phyloP scores from a whole-genome alignment of 495 filamentous ascomycete species.

The Articulospora tetracladia region DNA sequence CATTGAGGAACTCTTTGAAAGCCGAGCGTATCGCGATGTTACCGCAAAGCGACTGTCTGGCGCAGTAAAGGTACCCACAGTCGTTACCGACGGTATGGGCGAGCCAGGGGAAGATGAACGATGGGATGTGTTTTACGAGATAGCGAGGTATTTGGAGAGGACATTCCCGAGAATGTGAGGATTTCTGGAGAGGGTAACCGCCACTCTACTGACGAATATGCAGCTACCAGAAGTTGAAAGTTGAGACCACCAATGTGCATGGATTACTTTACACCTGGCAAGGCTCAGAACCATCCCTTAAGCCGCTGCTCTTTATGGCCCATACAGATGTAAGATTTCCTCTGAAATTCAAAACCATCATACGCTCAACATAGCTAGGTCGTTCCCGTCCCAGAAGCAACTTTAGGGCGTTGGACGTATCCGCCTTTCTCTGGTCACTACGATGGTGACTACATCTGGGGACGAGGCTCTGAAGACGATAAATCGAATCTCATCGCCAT shows the following conservation, averaged over 20 bases:
- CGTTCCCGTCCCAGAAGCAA: slow-evolving; percentile 54
- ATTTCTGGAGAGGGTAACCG: not conserved
- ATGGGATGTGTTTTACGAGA: slow-evolving; percentile 34
- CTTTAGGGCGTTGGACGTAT: slow-evolving; percentile 50
- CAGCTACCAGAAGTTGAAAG: slow-evolving; percentile 24
- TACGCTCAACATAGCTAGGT: slow-evolving; percentile 1
- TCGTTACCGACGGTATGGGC: slow-evolving; percentile 32
- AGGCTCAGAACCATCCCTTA: slow-evolving; percentile 45
- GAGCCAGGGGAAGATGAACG: slow-evolving; percentile 31
- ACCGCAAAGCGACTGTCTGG: not conserved
- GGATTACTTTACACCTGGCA: slow-evolving; percentile 58
- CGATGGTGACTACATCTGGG: slow-evolving; percentile 63
- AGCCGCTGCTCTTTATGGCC: slow-evolving; percentile 58
- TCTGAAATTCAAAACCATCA: not conserved
- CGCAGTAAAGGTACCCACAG: slow-evolving; percentile 29
- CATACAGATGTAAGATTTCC: slow-evolving; percentile 53
- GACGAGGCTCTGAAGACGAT: slow-evolving; percentile 51
- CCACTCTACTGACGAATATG: not conserved
- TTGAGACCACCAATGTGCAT: slow-evolving; percentile 57
- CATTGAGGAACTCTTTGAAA: not conserved
- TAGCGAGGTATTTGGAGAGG: slow-evolving; percentile 27
- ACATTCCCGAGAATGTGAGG: slow-evolving; percentile 27
- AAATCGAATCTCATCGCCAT: slow-evolving; percentile 58
- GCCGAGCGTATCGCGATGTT: not conserved
- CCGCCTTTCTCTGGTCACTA: slow-evolving; percentile 58